Conservation (phyloP, 805 yeast species). For the Candida broadrunensis region DNA sequence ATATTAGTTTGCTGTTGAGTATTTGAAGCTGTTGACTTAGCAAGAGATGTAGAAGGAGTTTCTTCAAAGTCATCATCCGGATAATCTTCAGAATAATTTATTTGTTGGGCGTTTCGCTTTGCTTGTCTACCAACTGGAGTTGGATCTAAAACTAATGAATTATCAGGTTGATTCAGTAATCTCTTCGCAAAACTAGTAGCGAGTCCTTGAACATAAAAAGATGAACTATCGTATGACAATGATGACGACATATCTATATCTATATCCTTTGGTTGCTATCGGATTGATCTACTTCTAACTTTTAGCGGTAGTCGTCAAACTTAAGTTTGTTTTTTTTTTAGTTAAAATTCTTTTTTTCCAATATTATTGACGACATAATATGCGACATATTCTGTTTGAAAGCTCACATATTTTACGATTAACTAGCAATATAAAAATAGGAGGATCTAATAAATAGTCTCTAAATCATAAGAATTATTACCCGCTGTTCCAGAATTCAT, state of each 20-base stretch:
- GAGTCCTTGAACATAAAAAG: conserved; percentile 55
- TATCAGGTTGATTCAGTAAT: conserved; percentile 62
- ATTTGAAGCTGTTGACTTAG: conserved; percentile 6
- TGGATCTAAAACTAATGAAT: conserved; percentile 63
- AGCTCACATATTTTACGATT: too few species aligned
- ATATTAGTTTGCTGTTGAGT: conserved; percentile 11
- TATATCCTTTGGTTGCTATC: background rate
- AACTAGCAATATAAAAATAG: too few species aligned
- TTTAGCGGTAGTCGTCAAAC: too few species aligned
- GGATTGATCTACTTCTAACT: too few species aligned
- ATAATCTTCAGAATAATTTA: conserved; percentile 71
- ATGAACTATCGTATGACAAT: conserved; percentile 6
- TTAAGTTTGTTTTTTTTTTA: background rate
- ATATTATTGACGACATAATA: background rate
- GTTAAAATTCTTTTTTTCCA: background rate
- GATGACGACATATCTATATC: background rate
- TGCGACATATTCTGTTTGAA: too few species aligned
- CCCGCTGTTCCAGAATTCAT: too few species aligned
- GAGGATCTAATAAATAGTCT: too few species aligned
- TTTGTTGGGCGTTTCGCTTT: conserved; percentile 65
- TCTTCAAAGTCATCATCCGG: conserved; percentile 50
- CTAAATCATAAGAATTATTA: too few species aligned
- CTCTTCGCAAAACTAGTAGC: conserved; percentile 73
- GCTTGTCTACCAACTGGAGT: conserved; percentile 76
- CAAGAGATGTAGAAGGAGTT: conserved; percentile 14